Conservation (phyloP, 495 filamentous ascomycete genomes). For the Cudoniella acicularis region DNA sequence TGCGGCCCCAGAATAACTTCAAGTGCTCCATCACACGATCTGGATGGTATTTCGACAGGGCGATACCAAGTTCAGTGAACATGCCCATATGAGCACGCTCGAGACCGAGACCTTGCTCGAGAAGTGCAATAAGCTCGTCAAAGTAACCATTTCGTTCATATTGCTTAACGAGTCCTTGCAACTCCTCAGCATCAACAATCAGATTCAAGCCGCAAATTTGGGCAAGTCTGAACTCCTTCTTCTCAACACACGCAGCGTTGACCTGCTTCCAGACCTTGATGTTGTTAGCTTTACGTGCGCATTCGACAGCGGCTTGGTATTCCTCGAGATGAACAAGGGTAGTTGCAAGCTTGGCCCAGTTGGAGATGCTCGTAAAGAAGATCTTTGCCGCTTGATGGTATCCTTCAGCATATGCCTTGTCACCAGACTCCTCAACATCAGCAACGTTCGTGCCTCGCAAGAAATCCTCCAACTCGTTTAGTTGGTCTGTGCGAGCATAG, state of each 20-base stretch:
- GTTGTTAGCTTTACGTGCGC: conserved; percentile 98
- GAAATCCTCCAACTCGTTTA: conserved; percentile 95
- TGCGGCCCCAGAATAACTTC: conserved; percentile 97
- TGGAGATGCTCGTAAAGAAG: conserved; percentile 96
- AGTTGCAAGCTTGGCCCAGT: conserved; percentile 98
- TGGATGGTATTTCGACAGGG: conserved; percentile 93
- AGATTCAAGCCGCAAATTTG: conserved; percentile 99
- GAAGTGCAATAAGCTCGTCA: conserved; percentile 89
- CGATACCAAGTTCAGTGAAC: conserved; percentile 95
- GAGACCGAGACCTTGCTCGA: conserved; percentile 93
- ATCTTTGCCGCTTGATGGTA: conserved; percentile 97
- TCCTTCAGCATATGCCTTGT: conserved; percentile 95
- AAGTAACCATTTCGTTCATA: conserved; percentile 98
- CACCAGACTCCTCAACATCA: conserved; percentile 90
- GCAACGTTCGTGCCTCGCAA: conserved; percentile 90
- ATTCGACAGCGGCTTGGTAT: conserved; percentile 97
- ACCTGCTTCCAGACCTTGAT: conserved; percentile 99
- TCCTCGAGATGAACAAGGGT: conserved; percentile 94
- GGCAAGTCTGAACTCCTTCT: conserved; percentile 98
- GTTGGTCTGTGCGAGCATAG: conserved; percentile 86
- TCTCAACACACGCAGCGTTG: conserved; percentile 91
- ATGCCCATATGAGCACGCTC: conserved; percentile 64
- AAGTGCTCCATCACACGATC: conserved; percentile 98
- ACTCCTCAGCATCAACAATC: conserved; percentile 96
- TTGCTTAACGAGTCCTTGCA: conserved; percentile 88